Evolutionary conservation across 176 grass and related monocot genomes (phyloP).

Genomic region (Coix lacrymajobi): DNA sequence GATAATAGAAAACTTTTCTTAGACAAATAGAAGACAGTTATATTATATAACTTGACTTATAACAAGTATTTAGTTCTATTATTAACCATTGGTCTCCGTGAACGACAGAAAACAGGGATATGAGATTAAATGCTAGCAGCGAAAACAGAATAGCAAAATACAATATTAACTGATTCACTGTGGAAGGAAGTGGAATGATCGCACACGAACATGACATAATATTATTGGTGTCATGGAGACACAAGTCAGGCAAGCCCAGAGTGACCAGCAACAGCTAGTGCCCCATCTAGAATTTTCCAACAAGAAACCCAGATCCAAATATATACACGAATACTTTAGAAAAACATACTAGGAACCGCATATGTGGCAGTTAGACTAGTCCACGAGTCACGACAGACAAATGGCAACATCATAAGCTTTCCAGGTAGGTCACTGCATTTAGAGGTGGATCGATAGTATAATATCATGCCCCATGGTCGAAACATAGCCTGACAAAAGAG

Average conservation of each 20-base stretch:
- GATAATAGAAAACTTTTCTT: too few relatives aligned
- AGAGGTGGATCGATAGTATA: constrained; percentile 4
- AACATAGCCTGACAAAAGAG: constrained; percentile 21
- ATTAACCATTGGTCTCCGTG: too few relatives aligned
- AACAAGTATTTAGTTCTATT: too few relatives aligned
- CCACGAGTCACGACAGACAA: constrained; percentile 1
- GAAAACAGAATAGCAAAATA: not conserved
- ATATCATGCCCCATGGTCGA: not conserved
- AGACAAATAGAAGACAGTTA: too few relatives aligned
- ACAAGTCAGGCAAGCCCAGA: not conserved
- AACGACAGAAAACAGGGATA: too few relatives aligned
- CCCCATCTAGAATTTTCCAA: not conserved
- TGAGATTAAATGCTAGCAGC: not conserved
- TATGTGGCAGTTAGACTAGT: not conserved
- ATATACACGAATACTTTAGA: constrained; percentile 14
- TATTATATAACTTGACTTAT: too few relatives aligned
- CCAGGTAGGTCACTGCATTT: constrained; percentile 14
- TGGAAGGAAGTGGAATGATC: not conserved
- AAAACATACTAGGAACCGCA: constrained; percentile 7
- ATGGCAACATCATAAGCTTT: not conserved
- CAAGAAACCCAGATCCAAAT: not conserved
- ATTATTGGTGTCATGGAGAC: not conserved
- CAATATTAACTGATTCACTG: not conserved
- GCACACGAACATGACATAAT: not conserved
- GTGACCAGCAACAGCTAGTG: not conserved